Evolutionary conservation across 768 basidiomycete genomes (phyloP).

Genomic region (Lactifluus hygrophoroides): DNA sequence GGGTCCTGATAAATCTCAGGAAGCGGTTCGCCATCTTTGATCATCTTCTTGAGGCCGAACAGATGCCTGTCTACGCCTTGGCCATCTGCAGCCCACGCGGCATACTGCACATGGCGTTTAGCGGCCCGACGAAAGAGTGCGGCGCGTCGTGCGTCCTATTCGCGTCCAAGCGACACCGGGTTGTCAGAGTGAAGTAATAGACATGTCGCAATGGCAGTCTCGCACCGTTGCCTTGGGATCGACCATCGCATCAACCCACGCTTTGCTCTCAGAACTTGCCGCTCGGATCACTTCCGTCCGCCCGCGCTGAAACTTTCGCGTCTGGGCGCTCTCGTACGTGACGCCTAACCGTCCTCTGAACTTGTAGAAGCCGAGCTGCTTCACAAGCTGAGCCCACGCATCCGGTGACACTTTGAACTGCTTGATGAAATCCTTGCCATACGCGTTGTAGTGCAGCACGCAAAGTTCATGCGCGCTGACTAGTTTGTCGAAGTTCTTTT

Average conservation of each 20-base stretch:
- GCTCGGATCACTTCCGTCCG: slow-evolving; percentile 93
- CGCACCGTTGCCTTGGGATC: slow-evolving; percentile 42
- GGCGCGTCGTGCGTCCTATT: slow-evolving; percentile 48
- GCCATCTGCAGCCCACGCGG: slow-evolving; percentile 86
- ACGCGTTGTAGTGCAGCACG: slow-evolving; percentile 33
- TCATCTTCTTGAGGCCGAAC: slow-evolving; percentile 82
- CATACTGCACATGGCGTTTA: slow-evolving; percentile 78
- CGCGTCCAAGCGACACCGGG: no score
- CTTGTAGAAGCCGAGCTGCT: slow-evolving; percentile 93
- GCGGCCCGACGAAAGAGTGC: slow-evolving; percentile 68
- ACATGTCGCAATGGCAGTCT: neutral
- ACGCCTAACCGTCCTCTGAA: slow-evolving; percentile 66
- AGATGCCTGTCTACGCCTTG: slow-evolving; percentile 94
- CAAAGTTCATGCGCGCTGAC: slow-evolving; percentile 68
- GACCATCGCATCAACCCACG: slow-evolving; percentile 88
- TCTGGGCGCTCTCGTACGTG: slow-evolving; percentile 92
- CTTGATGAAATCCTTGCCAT: slow-evolving; percentile 86
- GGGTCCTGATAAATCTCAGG: slow-evolving; percentile 71
- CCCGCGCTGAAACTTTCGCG: slow-evolving; percentile 82
- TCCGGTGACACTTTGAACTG: slow-evolving; percentile 78
- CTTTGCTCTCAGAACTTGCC: slow-evolving; percentile 73
- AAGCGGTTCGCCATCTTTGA: slow-evolving; percentile 61
- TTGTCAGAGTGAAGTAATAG: neutral
- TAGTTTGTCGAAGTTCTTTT: slow-evolving; percentile 63
- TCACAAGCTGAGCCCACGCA: slow-evolving; percentile 91